These are phyloP conservation scores for Mikania micrantha DNA, from an alignment of 129 eudicot genomes.

Conservation along the genomic window DNA sequence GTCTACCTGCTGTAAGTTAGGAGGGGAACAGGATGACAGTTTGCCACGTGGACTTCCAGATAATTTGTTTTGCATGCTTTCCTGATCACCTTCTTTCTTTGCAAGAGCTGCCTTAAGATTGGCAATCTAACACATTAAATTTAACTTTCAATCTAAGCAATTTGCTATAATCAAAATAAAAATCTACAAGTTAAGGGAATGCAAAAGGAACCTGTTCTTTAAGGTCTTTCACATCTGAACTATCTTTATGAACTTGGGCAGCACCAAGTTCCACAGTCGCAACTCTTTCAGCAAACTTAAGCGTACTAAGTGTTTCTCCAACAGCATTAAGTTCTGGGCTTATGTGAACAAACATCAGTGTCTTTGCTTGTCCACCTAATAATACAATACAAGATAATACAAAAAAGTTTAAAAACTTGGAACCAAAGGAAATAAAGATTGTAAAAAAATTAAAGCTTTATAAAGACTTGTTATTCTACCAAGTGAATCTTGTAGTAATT, in stretches of 20 bases:
- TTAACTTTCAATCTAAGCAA: background rate
- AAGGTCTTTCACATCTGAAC: conserved; percentile 83
- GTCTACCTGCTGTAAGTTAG: conserved; percentile 34
- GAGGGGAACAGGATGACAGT: conserved; percentile 45
- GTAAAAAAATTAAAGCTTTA: background rate
- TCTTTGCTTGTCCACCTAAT: conserved; percentile 96
- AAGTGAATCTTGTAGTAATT: conserved; percentile 95
- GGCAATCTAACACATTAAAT: conserved; percentile 52
- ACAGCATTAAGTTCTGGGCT: conserved; percentile 94
- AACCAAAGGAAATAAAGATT: conserved; percentile 6
- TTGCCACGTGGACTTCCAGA: conserved; percentile 62
- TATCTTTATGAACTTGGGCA: conserved; percentile 86
- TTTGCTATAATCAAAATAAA: background rate
- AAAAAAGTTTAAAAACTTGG: background rate
- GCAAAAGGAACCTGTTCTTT: conserved; percentile 84
- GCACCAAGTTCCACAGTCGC: conserved; percentile 98
- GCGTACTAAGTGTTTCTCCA: conserved; percentile 97
- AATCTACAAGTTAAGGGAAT: background rate
- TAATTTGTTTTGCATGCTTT: conserved; percentile 32
- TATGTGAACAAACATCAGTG: conserved; percentile 98
- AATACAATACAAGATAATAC: conserved; percentile 6
- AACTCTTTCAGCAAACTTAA: conserved; percentile 96
- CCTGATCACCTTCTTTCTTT: conserved; percentile 63
- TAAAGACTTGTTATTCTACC: conserved; percentile 40
- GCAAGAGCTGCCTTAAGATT: conserved; percentile 86